Percentiles rank a stretch among this genome's conserved stretches.
Conservation (phyloP, 2,329 filamentous ascomycete genomes). For the Calonectria pauciramosa region DNA sequence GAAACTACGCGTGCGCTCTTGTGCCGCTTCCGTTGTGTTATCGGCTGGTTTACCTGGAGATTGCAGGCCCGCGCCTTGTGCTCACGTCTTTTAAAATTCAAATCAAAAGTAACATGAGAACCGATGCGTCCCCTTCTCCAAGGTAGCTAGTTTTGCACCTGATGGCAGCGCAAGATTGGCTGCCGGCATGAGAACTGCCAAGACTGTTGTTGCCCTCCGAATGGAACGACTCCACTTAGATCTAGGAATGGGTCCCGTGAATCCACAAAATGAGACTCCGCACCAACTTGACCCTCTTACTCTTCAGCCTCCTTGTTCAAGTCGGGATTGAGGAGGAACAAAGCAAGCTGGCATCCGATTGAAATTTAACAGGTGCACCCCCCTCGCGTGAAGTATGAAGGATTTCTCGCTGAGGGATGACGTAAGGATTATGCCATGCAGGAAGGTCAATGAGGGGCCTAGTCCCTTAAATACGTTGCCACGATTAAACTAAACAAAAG, state of each 20-base stretch:
- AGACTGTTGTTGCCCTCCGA: background rate
- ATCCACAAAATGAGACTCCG: background rate
- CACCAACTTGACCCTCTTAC: conserved; percentile 37
- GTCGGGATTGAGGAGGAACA: background rate
- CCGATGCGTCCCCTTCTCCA: background rate
- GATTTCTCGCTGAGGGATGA: background rate
- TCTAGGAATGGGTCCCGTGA: background rate
- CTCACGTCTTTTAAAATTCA: background rate
- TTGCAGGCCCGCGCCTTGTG: background rate
- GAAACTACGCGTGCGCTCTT: background rate
- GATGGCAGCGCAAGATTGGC: background rate
- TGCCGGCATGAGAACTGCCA: background rate
- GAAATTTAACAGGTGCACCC: background rate
- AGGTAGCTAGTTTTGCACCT: background rate
- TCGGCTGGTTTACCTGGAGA: background rate
- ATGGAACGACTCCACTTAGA: background rate
- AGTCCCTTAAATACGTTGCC: background rate
- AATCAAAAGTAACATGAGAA: background rate
- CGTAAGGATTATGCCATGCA: background rate
- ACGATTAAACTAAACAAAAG: background rate
- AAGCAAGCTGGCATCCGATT: too few species aligned
- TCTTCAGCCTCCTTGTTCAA: conserved; percentile 32
- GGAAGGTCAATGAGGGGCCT: background rate
- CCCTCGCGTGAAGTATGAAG: background rate
- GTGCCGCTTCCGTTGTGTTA: too few species aligned